Evolutionary conservation across 2,329 filamentous ascomycete species (phyloP).

Genomic region (Scedosporium dehoogii): DNA sequence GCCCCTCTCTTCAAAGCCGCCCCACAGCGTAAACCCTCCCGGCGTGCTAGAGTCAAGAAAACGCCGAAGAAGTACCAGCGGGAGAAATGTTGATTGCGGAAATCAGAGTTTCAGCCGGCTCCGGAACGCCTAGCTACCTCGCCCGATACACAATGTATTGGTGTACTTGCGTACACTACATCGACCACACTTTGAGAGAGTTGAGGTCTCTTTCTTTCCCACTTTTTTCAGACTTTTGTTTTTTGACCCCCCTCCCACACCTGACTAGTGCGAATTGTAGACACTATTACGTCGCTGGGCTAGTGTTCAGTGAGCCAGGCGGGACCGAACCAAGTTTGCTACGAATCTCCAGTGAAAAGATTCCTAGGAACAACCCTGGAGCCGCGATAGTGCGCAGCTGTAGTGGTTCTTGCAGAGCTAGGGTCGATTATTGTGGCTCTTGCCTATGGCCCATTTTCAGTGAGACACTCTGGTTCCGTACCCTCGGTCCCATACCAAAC

Average conservation of each 20-base stretch:
- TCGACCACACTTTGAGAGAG: neutral
- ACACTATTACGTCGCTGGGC: too few species aligned
- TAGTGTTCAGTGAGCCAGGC: neutral
- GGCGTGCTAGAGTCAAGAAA: neutral
- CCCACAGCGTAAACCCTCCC: neutral
- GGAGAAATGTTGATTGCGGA: neutral
- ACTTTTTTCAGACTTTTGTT: neutral
- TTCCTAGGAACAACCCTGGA: neutral
- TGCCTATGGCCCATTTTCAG: neutral
- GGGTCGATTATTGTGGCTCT: neutral
- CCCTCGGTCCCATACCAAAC: neutral
- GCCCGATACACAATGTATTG: too few species aligned
- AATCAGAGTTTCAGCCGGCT: neutral
- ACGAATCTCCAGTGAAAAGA: neutral
- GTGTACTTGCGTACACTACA: too few species aligned
- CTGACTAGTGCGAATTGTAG: neutral
- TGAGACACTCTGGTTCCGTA: neutral
- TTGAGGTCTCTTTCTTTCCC: neutral
- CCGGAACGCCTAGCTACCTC: neutral
- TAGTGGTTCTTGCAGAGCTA: neutral
- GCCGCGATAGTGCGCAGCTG: neutral
- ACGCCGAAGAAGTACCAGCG: neutral
- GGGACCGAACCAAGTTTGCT: neutral
- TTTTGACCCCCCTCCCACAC: neutral
- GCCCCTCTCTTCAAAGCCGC: neutral